These are phyloP conservation scores for Ophiostoma tasmaniense DNA, from an alignment of 2,329 filamentous ascomycete genomes.

Conservation along the genomic window DNA sequence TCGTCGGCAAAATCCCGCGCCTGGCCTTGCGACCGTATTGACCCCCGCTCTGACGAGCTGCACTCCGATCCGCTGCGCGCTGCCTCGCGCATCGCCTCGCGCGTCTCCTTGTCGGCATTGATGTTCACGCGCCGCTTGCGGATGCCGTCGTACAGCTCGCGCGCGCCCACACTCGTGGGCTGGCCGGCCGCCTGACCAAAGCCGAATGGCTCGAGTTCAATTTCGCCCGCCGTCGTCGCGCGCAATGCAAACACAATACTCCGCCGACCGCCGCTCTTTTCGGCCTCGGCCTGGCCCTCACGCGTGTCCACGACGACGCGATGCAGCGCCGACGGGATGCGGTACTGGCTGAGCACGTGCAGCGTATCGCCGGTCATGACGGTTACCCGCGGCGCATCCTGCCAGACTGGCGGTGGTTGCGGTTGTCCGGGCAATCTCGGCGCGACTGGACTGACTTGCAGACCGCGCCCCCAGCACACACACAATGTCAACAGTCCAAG, in stretches of 20 bases:
- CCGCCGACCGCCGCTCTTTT: slow-evolving; percentile 12
- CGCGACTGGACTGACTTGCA: slow-evolving; percentile 18
- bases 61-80: background rate
- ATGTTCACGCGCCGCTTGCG: slow-evolving; percentile 20
- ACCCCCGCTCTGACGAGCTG: slow-evolving; percentile 16
- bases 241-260: slow-evolving; percentile 24
- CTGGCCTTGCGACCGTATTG: slow-evolving; percentile 17
- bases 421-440: background rate
- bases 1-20: background rate
- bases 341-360: slow-evolving; percentile 16
- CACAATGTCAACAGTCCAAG: slow-evolving; percentile 22
- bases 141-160: slow-evolving; percentile 19
- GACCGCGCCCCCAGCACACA: slow-evolving; percentile 20
- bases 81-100: slow-evolving; percentile 16
- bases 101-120: slow-evolving; percentile 17
- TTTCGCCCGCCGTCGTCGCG: slow-evolving; percentile 17
- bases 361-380: slow-evolving; percentile 22
- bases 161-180: slow-evolving; percentile 7
- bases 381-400: slow-evolving; percentile 19
- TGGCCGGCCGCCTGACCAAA: background rate
- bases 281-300: background rate
- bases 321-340: slow-evolving; percentile 20
- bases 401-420: slow-evolving; percentile 14
- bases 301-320: slow-evolving; percentile 18
- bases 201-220: slow-evolving; percentile 19